Percentiles rank a stretch among this genome's conserved stretches.
phyloP scores from a whole-genome alignment of 1,139 yeast species.

The Scheffersomyces quercinus region DNA sequence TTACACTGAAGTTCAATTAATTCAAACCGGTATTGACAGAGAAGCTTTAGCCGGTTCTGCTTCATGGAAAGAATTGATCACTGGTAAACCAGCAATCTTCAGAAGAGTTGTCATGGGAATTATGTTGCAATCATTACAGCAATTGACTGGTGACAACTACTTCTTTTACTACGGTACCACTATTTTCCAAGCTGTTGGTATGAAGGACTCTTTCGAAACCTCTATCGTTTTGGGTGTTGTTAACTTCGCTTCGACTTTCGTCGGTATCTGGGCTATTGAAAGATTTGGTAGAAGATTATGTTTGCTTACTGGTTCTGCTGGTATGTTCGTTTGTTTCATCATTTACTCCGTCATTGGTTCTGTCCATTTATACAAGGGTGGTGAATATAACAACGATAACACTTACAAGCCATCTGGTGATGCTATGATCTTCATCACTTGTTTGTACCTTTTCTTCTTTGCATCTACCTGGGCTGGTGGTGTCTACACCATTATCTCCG shows the following conservation, averaged over 20 bases:
- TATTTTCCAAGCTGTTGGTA: constrained; percentile 74
- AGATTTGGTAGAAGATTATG: constrained; percentile 70
- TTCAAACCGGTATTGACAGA: constrained; percentile 53
- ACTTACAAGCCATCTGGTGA: constrained; percentile 57
- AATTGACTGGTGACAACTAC: constrained; percentile 78
- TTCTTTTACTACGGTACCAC: constrained; percentile 83
- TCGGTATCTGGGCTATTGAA: constrained; percentile 69
- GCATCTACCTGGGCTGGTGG: constrained; percentile 91
- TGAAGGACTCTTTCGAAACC: constrained; percentile 70
- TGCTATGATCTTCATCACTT: constrained; percentile 77
- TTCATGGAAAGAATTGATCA: constrained; percentile 22
- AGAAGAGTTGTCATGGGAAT: constrained; percentile 46
- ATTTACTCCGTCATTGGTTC: constrained; percentile 64
- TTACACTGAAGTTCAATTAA: constrained; percentile 21
- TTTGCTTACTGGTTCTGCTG: constrained; percentile 48
- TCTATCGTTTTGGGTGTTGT: constrained; percentile 64
- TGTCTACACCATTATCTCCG: constrained; percentile 77
- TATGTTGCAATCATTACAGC: constrained; percentile 69
- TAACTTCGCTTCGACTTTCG: constrained; percentile 73
- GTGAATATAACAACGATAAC: constrained; percentile 19
- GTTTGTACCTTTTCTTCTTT: constrained; percentile 79
- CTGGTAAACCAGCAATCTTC: constrained; percentile 25
- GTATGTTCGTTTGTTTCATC: constrained; percentile 59
- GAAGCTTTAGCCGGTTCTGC: constrained; percentile 60
- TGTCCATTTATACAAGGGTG: constrained; percentile 59